These are phyloP conservation scores for Plasmodium billcollinsi DNA, from an alignment of 169 alveolate species.

Conservation along the genomic window DNA sequence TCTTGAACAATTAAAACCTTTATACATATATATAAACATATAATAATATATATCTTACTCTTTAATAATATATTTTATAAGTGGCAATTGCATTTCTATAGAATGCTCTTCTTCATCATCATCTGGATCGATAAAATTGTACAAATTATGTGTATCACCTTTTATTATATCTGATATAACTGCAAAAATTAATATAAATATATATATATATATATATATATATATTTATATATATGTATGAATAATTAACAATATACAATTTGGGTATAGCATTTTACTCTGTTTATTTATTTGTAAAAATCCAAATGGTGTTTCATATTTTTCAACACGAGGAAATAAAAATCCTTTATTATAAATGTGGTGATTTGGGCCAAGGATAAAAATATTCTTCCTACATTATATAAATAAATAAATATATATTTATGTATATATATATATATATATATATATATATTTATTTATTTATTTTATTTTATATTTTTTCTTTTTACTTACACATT, in stretches of 20 bases:
- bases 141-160: slow-evolving; percentile 21
- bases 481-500: slow-evolving; percentile 76
- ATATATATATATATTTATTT: background rate
- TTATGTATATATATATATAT: background rate
- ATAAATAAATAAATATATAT: background rate
- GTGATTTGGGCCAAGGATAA: slow-evolving; percentile 96
- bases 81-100: slow-evolving; percentile 93
- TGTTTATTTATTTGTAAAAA: slow-evolving; percentile 87
- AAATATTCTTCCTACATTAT: slow-evolving; percentile 86
- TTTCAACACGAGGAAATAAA: slow-evolving; percentile 84
- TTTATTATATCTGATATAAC: slow-evolving; percentile 61
- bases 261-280: slow-evolving; percentile 2
- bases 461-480: background rate
- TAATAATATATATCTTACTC: slow-evolving; percentile 48
- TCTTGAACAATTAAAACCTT: background rate
- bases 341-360: slow-evolving; percentile 91
- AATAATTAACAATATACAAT: slow-evolving; percentile 7
- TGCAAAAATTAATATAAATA: background rate
- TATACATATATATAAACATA: background rate
- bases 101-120: slow-evolving; percentile 92
- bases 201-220: background rate
- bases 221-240: background rate
- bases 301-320: slow-evolving; percentile 94
- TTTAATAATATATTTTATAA: slow-evolving; percentile 85
- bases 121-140: slow-evolving; percentile 23